A percentile compares a stretch with the other conserved stretches of the same genome.
Conservation (phyloP, 805 yeast species). For the Scheffersomyces ergatensis region DNA sequence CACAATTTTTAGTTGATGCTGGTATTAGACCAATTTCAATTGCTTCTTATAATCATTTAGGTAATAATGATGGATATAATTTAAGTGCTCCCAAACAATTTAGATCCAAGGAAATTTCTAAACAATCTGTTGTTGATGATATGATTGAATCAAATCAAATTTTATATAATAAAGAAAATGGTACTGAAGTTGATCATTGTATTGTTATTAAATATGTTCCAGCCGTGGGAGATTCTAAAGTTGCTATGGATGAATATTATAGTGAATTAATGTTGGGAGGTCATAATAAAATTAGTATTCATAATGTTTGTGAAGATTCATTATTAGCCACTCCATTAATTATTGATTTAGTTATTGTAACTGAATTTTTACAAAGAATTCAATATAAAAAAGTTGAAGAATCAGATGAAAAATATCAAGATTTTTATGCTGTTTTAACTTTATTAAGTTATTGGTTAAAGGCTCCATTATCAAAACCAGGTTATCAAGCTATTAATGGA, state of each 20-base stretch:
- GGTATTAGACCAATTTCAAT: constrained; percentile 94
- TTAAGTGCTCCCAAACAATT: constrained; percentile 89
- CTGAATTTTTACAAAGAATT: constrained; percentile 88
- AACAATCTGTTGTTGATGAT: constrained; percentile 90
- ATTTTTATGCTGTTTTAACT: constrained; percentile 80
- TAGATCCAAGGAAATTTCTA: constrained; percentile 92
- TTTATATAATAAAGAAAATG: constrained; percentile 76
- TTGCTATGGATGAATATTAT: constrained; percentile 98
- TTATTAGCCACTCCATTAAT: constrained; percentile 92
- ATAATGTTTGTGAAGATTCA: constrained; percentile 96
- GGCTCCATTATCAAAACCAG: constrained; percentile 92
- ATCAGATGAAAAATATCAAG: constrained; percentile 48
- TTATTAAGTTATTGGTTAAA: constrained; percentile 93
- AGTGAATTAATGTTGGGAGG: constrained; percentile 97
- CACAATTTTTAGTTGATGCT: constrained; percentile 94
- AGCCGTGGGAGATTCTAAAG: constrained; percentile 95
- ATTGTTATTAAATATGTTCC: constrained; percentile 92
- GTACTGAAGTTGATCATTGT: constrained; percentile 84
- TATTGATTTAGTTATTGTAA: constrained; percentile 83
- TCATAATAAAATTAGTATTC: constrained; percentile 89
- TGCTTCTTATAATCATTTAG: constrained; percentile 94
- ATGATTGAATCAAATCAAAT: constrained; percentile 85
- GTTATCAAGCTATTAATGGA: constrained; percentile 87
- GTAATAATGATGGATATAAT: constrained; percentile 94
- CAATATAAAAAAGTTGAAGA: constrained; percentile 61